Evolutionary conservation across 805 yeast species (phyloP).

Genomic region (Nakazawaea siamensis): DNA sequence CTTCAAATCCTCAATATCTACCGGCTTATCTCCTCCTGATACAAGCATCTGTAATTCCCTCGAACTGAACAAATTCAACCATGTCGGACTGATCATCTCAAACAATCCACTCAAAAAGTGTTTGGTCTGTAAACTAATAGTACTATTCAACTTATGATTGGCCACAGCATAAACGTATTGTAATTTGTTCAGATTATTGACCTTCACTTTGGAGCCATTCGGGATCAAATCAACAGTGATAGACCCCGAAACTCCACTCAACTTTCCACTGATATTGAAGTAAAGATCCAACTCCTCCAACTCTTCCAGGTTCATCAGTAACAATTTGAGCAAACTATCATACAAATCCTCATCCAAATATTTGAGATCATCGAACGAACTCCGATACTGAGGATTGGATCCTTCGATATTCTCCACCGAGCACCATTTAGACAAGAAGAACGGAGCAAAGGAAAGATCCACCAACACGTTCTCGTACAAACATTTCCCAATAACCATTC

Average conservation of each 20-base stretch:
- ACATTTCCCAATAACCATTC: conserved; percentile 83
- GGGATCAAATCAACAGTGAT: conserved; percentile 51
- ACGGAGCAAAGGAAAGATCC: conserved; percentile 80
- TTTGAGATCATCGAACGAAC: conserved; percentile 71
- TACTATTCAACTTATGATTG: conserved; percentile 65
- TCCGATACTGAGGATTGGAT: conserved; percentile 30
- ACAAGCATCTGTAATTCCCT: conserved; percentile 77
- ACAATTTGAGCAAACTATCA: conserved; percentile 51
- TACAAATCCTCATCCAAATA: conserved; percentile 65
- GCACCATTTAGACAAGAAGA: conserved; percentile 68
- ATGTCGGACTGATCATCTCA: conserved; percentile 56
- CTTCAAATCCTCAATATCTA: conserved; percentile 65
- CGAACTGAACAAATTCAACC: conserved; percentile 84
- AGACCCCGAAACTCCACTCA: conserved; percentile 14
- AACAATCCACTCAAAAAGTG: conserved; percentile 65
- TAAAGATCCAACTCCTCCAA: conserved; percentile 52
- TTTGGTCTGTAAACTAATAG: conserved; percentile 48
- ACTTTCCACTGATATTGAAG: conserved; percentile 52
- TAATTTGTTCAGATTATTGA: conserved; percentile 51
- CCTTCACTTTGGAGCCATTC: conserved; percentile 48
- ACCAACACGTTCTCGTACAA: conserved; percentile 75
- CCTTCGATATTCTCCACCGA: conserved; percentile 17
- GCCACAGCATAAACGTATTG: conserved; percentile 74
- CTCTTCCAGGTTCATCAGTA: conserved; percentile 46
- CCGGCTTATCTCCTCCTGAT: conserved; percentile 66